These are phyloP conservation scores for Parascedosporium putredinis DNA, from an alignment of 2,329 filamentous ascomycete genomes.

Conservation along the genomic window DNA sequence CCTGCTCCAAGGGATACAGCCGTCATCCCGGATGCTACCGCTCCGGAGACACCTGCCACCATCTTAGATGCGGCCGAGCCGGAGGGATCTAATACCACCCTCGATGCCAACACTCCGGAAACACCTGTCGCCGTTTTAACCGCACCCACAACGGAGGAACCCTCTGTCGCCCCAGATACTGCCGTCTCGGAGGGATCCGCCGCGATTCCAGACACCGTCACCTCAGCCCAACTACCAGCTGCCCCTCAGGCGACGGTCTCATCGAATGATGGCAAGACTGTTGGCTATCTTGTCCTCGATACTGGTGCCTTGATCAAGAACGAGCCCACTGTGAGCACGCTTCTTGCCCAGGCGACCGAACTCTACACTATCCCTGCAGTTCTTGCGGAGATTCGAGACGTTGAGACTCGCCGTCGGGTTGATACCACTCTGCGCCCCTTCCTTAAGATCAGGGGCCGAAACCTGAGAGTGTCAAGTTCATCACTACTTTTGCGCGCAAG, in stretches of 20 bases:
- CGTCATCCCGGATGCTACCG: too few relatives aligned
- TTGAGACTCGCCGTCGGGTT: slow-evolving; percentile 66
- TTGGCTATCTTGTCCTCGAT: slow-evolving; percentile 80
- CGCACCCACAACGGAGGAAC: too few relatives aligned
- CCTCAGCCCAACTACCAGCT: neutral
- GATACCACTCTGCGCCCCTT: slow-evolving; percentile 82
- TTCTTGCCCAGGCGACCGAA: slow-evolving; percentile 65
- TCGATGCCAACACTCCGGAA: too few relatives aligned
- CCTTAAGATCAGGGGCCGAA: slow-evolving; percentile 60
- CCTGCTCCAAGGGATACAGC: too few relatives aligned
- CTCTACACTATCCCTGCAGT: slow-evolving; percentile 80
- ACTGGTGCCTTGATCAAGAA: slow-evolving; percentile 92
- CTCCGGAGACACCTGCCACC: too few relatives aligned
- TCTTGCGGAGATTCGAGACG: slow-evolving; percentile 79
- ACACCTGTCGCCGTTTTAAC: too few relatives aligned
- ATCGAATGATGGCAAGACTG: slow-evolving; percentile 42
- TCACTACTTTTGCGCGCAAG: slow-evolving; percentile 75
- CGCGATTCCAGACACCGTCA: neutral
- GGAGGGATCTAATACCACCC: too few relatives aligned
- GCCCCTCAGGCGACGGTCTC: neutral
- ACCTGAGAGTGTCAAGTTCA: slow-evolving; percentile 66
- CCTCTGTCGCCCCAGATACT: too few relatives aligned
- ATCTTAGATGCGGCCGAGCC: too few relatives aligned
- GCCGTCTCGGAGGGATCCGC: neutral
- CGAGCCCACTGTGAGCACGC: slow-evolving; percentile 71